Conservation (phyloP, 2,329 filamentous ascomycete species). For the Tetracladium maxilliforme region DNA sequence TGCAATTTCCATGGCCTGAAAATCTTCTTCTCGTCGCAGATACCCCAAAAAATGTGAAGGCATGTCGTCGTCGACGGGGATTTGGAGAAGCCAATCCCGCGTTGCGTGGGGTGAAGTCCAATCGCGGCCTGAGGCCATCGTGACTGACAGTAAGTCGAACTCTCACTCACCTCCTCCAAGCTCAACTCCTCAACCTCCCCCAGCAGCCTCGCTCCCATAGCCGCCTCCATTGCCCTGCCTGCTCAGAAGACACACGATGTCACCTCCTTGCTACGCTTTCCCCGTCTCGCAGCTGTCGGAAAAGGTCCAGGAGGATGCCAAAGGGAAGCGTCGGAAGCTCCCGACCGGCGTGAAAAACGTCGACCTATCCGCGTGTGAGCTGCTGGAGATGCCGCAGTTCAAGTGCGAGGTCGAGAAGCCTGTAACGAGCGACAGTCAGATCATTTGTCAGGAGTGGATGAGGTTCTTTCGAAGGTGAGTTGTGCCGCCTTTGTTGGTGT, state of each 20-base stretch:
- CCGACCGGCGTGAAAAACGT: slow-evolving; percentile 38
- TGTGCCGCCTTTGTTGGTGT: slow-evolving; percentile 1
- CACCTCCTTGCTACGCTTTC: slow-evolving; percentile 41
- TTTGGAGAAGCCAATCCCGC: slow-evolving; percentile 1
- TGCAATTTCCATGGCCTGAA: background rate
- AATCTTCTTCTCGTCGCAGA: background rate
- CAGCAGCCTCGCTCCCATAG: slow-evolving; percentile 32
- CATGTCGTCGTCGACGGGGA: slow-evolving; percentile 3
- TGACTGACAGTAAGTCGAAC: slow-evolving; percentile 1
- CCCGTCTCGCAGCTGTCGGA: slow-evolving; percentile 32
- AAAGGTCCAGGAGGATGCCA: slow-evolving; percentile 29
- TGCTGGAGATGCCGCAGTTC: slow-evolving; percentile 45
- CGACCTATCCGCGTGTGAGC: slow-evolving; percentile 37
- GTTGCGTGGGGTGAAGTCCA: slow-evolving; percentile 1
- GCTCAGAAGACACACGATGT: slow-evolving; percentile 23
- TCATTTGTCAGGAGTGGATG: slow-evolving; percentile 40
- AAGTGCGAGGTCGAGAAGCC: slow-evolving; percentile 38
- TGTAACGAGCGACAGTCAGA: slow-evolving; percentile 25
- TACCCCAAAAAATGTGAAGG: background rate
- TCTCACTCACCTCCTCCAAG: slow-evolving; percentile 38
- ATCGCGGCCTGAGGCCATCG: slow-evolving; percentile 1
- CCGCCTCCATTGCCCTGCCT: slow-evolving; percentile 8
- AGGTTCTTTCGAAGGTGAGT: slow-evolving; percentile 45
- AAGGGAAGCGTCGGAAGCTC: slow-evolving; percentile 15
- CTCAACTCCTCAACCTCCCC: slow-evolving; percentile 39